Evolutionary conservation across 257 asterid genomes (phyloP).

Genomic region (Fraxinus americana): DNA sequence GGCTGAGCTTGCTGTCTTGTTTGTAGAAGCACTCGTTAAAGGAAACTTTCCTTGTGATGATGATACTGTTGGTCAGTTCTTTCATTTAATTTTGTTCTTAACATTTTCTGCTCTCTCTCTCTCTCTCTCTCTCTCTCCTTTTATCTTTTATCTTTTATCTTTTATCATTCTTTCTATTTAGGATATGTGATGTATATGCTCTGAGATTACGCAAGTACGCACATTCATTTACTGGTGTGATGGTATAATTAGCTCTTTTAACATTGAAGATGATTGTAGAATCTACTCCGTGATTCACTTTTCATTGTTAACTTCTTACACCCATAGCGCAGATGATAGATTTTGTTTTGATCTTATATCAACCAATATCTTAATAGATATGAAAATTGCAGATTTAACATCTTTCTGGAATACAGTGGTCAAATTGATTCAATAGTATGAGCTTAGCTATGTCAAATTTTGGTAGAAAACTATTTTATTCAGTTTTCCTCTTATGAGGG

Average conservation of each 20-base stretch:
- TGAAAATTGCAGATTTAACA: too few species aligned
- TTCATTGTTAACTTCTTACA: background rate
- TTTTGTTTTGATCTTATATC: too few species aligned
- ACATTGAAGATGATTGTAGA: background rate
- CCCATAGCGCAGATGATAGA: too few species aligned
- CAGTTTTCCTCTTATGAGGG: background rate
- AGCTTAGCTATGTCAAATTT: background rate
- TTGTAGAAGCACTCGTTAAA: conserved; percentile 82
- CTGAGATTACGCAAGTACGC: background rate
- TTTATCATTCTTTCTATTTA: background rate
- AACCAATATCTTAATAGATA: too few species aligned
- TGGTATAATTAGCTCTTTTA: background rate
- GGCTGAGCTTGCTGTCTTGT: conserved; percentile 88
- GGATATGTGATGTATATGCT: background rate
- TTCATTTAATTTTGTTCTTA: background rate
- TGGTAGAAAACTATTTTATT: background rate
- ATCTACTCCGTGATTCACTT: conserved; percentile 1
- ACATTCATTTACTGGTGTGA: background rate
- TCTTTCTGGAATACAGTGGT: too few species aligned
- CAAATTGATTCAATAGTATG: too few species aligned
- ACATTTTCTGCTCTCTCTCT: conserved; percentile 5
- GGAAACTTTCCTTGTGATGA: conserved; percentile 69
- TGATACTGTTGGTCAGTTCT: conserved; percentile 73
- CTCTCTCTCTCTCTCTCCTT: too few species aligned
- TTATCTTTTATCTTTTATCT: too few species aligned